A percentile compares a stretch with the other conserved stretches of the same genome.
Conservation (phyloP, 768 basidiomycete genomes). For the Pleurotus cornucopiae region DNA sequence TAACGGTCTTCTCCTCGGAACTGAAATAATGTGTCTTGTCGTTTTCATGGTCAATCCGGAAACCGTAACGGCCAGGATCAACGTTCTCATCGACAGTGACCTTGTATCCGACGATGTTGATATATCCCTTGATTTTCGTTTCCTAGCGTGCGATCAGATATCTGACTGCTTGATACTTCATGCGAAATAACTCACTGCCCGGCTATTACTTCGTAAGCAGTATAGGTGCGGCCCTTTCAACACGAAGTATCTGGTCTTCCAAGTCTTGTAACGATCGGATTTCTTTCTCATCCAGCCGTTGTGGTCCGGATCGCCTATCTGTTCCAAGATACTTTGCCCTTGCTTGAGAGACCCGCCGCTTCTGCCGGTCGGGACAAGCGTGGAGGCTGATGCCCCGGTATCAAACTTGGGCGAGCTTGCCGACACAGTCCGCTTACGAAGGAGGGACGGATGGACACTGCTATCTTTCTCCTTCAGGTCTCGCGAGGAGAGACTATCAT, state of each 20-base stretch:
- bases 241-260: conserved; percentile 91
- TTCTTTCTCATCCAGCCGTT: conserved; percentile 95
- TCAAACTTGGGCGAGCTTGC: conserved; percentile 16
- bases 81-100: conserved; percentile 90
- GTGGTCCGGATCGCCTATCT: conserved; percentile 89
- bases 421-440: conserved; percentile 57
- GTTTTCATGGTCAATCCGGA: conserved; percentile 85
- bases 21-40: conserved; percentile 91
- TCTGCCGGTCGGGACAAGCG: conserved; percentile 10
- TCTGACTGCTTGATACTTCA: too few species aligned
- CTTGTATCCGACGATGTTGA: conserved; percentile 88
- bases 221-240: conserved; percentile 92
- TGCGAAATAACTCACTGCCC: conserved; percentile 33
- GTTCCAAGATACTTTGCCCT: conserved; percentile 76
- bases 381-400: conserved; percentile 9
- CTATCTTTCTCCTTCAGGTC: conserved; percentile 13
- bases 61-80: conserved; percentile 91
- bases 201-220: conserved; percentile 73
- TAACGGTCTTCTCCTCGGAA: conserved; percentile 76
- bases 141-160: conserved; percentile 46
- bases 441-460: conserved; percentile 30
- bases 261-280: conserved; percentile 87
- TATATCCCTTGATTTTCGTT: conserved; percentile 93
- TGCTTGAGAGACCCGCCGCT: conserved; percentile 38
- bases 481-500: conserved; percentile 5